Evolutionary conservation across 305 asterid genomes (phyloP).

Genomic region (Fraxinus velutina): DNA sequence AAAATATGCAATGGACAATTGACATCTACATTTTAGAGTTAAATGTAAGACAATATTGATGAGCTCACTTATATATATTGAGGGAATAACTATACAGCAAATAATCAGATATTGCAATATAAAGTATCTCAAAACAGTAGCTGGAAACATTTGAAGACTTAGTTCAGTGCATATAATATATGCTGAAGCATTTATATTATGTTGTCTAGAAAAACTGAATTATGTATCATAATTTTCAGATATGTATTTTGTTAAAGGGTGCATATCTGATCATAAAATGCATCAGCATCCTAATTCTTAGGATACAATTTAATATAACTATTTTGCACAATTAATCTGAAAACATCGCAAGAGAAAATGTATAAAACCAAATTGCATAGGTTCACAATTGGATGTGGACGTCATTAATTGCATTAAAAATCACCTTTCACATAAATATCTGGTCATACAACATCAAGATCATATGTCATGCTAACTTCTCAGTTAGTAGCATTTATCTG

Average conservation of each 20-base stretch:
- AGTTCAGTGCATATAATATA: not conserved
- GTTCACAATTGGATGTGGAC: not conserved
- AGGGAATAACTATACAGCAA: not conserved
- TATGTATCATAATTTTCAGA: not conserved
- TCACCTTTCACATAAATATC: not conserved
- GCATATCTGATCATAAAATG: not conserved
- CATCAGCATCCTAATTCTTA: not conserved
- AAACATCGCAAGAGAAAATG: not conserved
- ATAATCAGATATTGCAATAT: not conserved
- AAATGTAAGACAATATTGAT: not conserved
- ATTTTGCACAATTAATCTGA: not conserved
- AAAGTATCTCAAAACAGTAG: not conserved
- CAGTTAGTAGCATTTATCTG: not conserved
- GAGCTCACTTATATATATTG: not conserved
- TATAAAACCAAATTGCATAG: not conserved
- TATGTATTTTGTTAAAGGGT: not conserved
- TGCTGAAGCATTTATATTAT: not conserved
- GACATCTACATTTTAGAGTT: not conserved
- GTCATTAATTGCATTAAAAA: not conserved
- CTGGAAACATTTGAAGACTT: not conserved
- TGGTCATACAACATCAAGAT: not conserved
- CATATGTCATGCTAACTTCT: not conserved
- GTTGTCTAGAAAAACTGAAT: not conserved
- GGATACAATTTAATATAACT: not conserved
- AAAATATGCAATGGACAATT: not conserved